phyloP scores from a whole-genome alignment of 257 asterid species.

The Parsonsia alboflavescens region DNA sequence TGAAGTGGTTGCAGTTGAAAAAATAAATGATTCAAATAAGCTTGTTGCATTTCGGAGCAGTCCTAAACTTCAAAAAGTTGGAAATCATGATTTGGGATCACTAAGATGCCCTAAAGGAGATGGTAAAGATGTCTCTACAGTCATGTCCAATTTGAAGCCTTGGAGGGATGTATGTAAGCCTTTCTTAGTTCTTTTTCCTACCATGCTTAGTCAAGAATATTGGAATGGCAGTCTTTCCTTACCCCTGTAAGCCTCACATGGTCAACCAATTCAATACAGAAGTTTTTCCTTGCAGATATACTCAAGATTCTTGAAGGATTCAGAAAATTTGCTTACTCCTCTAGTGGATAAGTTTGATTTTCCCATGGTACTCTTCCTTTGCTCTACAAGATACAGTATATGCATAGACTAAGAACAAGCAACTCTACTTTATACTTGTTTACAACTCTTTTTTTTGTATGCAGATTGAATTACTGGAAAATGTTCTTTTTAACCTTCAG shows the following conservation, averaged over 20 bases:
- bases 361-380: slow-evolving; percentile 14
- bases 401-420: not conserved
- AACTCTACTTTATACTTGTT: slow-evolving; percentile 11
- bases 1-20: slow-evolving; percentile 32
- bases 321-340: slow-evolving; percentile 38
- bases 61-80: slow-evolving; percentile 55
- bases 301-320: slow-evolving; percentile 49
- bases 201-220: not conserved
- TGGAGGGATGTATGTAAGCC: slow-evolving; percentile 61
- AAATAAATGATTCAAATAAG: slow-evolving; percentile 34
- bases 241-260: not conserved
- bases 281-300: slow-evolving; percentile 54
- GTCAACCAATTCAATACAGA: slow-evolving; percentile 21
- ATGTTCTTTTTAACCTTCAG: slow-evolving; percentile 44
- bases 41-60: slow-evolving; percentile 38
- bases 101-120: slow-evolving; percentile 28
- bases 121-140: slow-evolving; percentile 22
- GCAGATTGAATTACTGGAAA: slow-evolving; percentile 70
- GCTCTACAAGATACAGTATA: slow-evolving; percentile 7
- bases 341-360: slow-evolving; percentile 13
- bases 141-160: slow-evolving; percentile 37
- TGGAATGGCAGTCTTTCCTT: slow-evolving; percentile 4
- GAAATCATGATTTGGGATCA: slow-evolving; percentile 25
- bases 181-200: slow-evolving; percentile 17
- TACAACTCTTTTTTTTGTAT: slow-evolving; percentile 11